phyloP scores from a whole-genome alignment of 2,329 filamentous ascomycete species.

The Herpotrichia juniperi region DNA sequence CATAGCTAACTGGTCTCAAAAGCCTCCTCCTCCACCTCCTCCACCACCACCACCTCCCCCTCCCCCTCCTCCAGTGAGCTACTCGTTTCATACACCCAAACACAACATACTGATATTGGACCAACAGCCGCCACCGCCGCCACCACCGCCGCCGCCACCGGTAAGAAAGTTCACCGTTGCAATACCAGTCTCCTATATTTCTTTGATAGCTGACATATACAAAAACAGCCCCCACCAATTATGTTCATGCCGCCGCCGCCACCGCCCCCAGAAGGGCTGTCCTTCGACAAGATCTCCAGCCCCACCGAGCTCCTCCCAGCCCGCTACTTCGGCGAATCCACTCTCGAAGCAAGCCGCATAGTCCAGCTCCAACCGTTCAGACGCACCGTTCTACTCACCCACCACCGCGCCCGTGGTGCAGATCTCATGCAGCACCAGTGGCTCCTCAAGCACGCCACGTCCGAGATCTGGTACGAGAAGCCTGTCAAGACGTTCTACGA shows the following conservation, averaged over 20 bases:
- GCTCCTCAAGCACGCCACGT: constrained; percentile 30
- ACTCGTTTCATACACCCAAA: background rate
- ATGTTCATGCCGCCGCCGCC: constrained; percentile 4
- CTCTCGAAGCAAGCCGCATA: constrained; percentile 18
- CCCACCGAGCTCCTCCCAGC: constrained; percentile 26
- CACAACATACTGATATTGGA: background rate
- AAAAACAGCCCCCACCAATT: constrained; percentile 6
- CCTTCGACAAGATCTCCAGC: constrained; percentile 14
- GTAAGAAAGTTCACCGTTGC: background rate
- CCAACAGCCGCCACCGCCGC: constrained; percentile 18
- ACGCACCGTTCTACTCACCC: constrained; percentile 30
- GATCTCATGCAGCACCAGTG: constrained; percentile 38
- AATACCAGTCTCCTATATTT: constrained; percentile 5
- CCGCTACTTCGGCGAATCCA: constrained; percentile 25
- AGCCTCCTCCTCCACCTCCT: constrained; percentile 14
- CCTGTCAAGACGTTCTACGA: constrained; percentile 15
- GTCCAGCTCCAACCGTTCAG: constrained; percentile 28
- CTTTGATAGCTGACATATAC: background rate
- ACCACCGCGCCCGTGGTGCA: constrained; percentile 23
- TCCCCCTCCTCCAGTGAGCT: constrained; percentile 15
- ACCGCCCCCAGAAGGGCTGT: background rate
- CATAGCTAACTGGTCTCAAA: constrained; percentile 4
- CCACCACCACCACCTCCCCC: constrained; percentile 13
- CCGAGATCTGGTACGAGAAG: constrained; percentile 39
- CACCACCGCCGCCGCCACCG: constrained; percentile 12